These are phyloP conservation scores for Botrytis elliptica DNA, from an alignment of 2,329 filamentous ascomycete species.

Conservation along the genomic window DNA sequence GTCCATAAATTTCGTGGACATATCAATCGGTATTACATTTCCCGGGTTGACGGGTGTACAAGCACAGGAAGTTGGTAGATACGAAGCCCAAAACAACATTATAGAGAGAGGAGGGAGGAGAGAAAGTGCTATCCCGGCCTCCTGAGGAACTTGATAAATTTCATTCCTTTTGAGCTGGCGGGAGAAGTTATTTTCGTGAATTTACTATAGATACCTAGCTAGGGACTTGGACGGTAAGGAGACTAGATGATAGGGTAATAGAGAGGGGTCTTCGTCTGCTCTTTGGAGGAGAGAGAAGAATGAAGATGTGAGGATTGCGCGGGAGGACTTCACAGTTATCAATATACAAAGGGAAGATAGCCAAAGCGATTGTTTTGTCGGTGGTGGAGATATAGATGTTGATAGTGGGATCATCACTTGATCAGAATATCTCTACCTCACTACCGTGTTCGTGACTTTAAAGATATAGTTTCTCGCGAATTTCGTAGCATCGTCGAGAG, in stretches of 20 bases:
- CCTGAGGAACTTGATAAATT: not conserved
- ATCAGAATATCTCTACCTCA: slow-evolving; percentile 13
- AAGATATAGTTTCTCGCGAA: slow-evolving; percentile 9
- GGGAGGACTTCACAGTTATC: not conserved
- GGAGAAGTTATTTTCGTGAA: not conserved
- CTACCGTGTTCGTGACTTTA: slow-evolving; percentile 15
- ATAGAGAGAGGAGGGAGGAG: no score
- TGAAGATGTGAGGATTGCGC: not conserved
- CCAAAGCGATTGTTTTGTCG: not conserved
- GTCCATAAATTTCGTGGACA: not conserved
- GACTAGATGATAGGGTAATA: not conserved
- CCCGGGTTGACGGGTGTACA: not conserved
- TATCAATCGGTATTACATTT: not conserved
- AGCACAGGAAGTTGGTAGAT: not conserved
- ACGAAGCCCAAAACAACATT: not conserved
- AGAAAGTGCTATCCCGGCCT: not conserved
- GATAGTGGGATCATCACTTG: not conserved
- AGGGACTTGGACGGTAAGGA: fast-evolving
- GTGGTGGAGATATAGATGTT: slow-evolving; percentile 13
- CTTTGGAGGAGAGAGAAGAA: not conserved
- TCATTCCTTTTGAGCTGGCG: not conserved
- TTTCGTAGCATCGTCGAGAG: slow-evolving; percentile 22
- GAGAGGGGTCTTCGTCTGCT: not conserved
- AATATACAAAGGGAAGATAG: not conserved
- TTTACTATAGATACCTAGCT: not conserved